Conservation (phyloP, 2,329 filamentous ascomycete species). For the Ophiostoma ips region DNA sequence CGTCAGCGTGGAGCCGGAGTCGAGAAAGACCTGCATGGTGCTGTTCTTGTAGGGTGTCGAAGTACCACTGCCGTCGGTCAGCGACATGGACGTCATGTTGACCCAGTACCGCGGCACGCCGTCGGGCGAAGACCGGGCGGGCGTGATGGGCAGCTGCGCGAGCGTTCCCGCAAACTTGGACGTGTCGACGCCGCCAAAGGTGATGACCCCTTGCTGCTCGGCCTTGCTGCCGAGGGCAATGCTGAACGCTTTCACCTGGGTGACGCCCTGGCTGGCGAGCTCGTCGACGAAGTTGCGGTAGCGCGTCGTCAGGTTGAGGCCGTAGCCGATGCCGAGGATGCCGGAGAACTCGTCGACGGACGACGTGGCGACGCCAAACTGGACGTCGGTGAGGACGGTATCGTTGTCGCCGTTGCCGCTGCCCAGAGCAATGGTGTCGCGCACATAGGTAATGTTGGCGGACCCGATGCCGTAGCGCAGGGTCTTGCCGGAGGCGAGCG, state of each 20-base stretch:
- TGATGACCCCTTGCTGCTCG: slow-evolving; percentile 45
- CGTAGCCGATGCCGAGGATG: slow-evolving; percentile 66
- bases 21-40: slow-evolving; percentile 46
- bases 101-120: slow-evolving; percentile 39
- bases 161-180: slow-evolving; percentile 49
- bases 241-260: slow-evolving; percentile 48
- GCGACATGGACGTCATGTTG: slow-evolving; percentile 29
- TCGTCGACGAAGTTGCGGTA: slow-evolving; percentile 41
- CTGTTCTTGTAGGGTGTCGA: slow-evolving; percentile 16
- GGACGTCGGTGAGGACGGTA: slow-evolving; percentile 34
- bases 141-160: slow-evolving; percentile 45
- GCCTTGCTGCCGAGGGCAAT: slow-evolving; percentile 50
- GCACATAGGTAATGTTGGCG: slow-evolving; percentile 36
- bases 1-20: slow-evolving; percentile 56
- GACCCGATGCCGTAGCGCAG: slow-evolving; percentile 37
- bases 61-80: slow-evolving; percentile 24
- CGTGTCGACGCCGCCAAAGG: slow-evolving; percentile 55
- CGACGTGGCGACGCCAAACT: slow-evolving; percentile 50
- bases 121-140: slow-evolving; percentile 40
- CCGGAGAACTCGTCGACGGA: slow-evolving; percentile 35
- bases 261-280: slow-evolving; percentile 35
- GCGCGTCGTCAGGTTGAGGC: slow-evolving; percentile 29
- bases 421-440: slow-evolving; percentile 31
- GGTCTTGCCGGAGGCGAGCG: slow-evolving; percentile 23
- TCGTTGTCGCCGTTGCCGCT: slow-evolving; percentile 14